Conservation (phyloP, 495 filamentous ascomycete genomes). For the Endocarpon pusillum region DNA sequence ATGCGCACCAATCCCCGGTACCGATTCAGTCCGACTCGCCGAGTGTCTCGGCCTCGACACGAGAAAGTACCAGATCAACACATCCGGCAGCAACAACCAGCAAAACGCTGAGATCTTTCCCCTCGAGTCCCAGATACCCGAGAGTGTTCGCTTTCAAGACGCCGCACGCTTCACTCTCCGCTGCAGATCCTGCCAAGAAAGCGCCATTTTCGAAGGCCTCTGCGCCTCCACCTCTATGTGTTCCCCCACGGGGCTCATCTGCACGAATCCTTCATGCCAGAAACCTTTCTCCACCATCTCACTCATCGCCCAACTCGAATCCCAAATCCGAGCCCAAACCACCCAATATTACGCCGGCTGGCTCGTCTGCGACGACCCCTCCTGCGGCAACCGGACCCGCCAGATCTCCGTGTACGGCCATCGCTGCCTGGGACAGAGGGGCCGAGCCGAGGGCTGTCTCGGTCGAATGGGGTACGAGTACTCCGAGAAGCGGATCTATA, state of each 20-base stretch:
- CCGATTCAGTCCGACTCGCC: conserved; percentile 70
- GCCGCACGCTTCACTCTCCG: conserved; percentile 56
- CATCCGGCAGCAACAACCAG: conserved; percentile 29
- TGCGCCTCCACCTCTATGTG: conserved; percentile 35
- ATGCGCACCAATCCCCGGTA: conserved; percentile 86
- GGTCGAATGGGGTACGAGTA: conserved; percentile 82
- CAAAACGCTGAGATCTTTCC: conserved; percentile 53
- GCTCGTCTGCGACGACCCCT: conserved; percentile 75
- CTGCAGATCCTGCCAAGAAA: conserved; percentile 62
- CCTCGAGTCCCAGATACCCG: conserved; percentile 84
- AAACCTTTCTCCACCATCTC: conserved; percentile 50
- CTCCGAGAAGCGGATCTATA: conserved; percentile 78
- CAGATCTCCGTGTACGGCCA: conserved; percentile 86
- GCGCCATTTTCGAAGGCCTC: conserved; percentile 61
- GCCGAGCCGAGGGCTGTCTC: conserved; percentile 63
- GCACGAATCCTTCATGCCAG: conserved; percentile 42
- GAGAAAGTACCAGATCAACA: conserved; percentile 64
- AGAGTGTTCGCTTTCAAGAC: conserved; percentile 63
- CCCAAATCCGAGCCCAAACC: conserved; percentile 58
- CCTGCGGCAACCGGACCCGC: conserved; percentile 73
- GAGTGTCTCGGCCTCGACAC: conserved; percentile 87
- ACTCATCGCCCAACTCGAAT: conserved; percentile 72
- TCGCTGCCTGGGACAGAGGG: conserved; percentile 72
- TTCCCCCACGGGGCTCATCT: conserved; percentile 56
- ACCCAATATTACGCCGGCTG: conserved; percentile 81